phyloP scores from a whole-genome alignment of 495 filamentous ascomycete species.

The Annulohypoxylon moriforme region DNA sequence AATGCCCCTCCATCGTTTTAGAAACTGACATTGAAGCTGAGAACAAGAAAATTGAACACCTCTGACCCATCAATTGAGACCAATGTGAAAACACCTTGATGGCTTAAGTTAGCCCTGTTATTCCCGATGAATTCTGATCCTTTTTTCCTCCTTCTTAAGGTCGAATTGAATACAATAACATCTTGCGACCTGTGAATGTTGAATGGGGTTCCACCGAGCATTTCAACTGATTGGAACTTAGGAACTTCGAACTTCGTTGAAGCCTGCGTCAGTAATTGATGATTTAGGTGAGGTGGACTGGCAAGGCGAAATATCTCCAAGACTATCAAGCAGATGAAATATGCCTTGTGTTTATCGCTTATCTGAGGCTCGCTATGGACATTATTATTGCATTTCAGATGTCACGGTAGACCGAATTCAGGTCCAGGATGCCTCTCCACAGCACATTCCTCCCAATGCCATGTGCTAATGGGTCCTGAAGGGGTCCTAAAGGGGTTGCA shows the following conservation, averaged over 20 bases:
- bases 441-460: slow-evolving; percentile 21
- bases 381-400: background rate
- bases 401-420: background rate
- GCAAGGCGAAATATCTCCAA: background rate
- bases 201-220: background rate
- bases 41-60: background rate
- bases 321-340: background rate
- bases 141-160: background rate
- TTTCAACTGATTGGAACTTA: background rate
- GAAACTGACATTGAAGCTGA: background rate
- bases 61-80: slow-evolving; percentile 3
- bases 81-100: slow-evolving; percentile 31
- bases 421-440: slow-evolving; percentile 11
- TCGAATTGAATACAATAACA: background rate
- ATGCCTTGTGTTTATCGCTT: background rate
- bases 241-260: background rate
- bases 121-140: background rate
- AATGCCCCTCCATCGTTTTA: slow-evolving; percentile 1
- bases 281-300: slow-evolving; percentile 1
- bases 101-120: background rate
- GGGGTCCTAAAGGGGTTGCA: slow-evolving; percentile 22
- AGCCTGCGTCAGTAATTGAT: background rate
- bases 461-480: slow-evolving; percentile 5
- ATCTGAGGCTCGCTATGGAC: background rate
- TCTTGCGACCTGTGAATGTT: background rate